phyloP scores from a whole-genome alignment of 805 yeast species.

The Zygosaccharomyces lentus region DNA sequence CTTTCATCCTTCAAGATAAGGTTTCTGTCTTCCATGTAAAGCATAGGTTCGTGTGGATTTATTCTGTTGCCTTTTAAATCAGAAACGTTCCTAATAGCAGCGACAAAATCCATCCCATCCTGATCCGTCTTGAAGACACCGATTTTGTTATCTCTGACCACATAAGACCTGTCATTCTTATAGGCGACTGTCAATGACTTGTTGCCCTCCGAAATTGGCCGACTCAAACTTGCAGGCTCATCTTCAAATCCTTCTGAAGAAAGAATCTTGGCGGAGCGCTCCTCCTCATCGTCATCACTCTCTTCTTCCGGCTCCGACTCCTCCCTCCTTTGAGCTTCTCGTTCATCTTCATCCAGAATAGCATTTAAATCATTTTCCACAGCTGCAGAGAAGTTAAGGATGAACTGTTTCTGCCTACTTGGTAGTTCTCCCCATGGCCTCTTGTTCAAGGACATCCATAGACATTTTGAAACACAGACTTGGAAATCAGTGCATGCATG shows the following conservation, averaged over 20 bases:
- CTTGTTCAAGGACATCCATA: slow-evolving; percentile 60
- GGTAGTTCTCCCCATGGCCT: slow-evolving; percentile 44
- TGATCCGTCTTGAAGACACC: slow-evolving; percentile 71
- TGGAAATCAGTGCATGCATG: slow-evolving; percentile 50
- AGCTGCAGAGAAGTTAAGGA: slow-evolving; percentile 49
- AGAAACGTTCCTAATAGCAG: slow-evolving; percentile 61
- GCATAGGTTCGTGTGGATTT: slow-evolving; percentile 63
- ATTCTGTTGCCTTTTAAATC: slow-evolving; percentile 47
- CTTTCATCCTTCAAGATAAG: slow-evolving; percentile 60
- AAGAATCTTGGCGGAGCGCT: slow-evolving; percentile 21
- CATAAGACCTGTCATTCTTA: slow-evolving; percentile 68
- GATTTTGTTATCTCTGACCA: slow-evolving; percentile 70
- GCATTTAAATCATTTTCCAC: slow-evolving; percentile 38
- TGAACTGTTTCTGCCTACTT: slow-evolving; percentile 49
- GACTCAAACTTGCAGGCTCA: slow-evolving; percentile 10
- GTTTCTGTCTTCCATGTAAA: slow-evolving; percentile 68
- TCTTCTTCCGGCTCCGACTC: slow-evolving; percentile 32
- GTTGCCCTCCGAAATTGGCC: slow-evolving; percentile 40
- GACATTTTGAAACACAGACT: slow-evolving; percentile 43
- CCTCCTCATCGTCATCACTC: slow-evolving; percentile 34
- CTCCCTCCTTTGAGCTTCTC: slow-evolving; percentile 2
- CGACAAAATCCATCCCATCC: slow-evolving; percentile 47
- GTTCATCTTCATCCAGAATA: slow-evolving; percentile 26
- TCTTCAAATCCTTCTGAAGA: slow-evolving; percentile 23
- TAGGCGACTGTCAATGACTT: slow-evolving; percentile 67